Evolutionary conservation across 768 basidiomycete genomes (phyloP), one percentile per base, ranked within the genome.

Genomic region (Tylopilus intermedius): DNA sequence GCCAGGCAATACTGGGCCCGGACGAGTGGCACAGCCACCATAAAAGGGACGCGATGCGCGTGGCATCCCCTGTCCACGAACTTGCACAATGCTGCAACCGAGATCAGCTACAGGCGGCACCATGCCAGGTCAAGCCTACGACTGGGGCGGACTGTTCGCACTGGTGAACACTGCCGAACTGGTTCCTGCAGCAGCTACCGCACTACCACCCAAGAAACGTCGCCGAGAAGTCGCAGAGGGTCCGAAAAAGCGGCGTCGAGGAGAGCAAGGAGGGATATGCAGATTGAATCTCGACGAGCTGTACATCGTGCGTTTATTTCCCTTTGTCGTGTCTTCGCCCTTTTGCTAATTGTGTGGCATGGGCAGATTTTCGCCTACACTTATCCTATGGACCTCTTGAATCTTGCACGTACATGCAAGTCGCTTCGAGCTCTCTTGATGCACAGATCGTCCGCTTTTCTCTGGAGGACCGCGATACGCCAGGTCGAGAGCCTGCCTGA

Each of bases 371-470:
- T 72, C 48, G 59, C 59, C 18, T 69, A 73, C 48, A 61, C 78
- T 0, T 65, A 72, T 43, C 77, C 76, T 3, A 50, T 67, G 44
- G 60, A 62, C 45, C 56, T 62, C 15, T 18, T 62, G 41, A 67
- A 67, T 54, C 68, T 78, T 22, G 62, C 78, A 8, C 69, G 76
- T n/a, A 72, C 74, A 2, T 72, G 71, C 33, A 75, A 67, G 54
- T 51, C 62, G 24, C 61, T 79, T 42, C 70, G 77, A n/a, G 59
- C 50, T 13, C 56, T 76, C 6, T 67, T 79, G 14, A 70, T 74
- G 64, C 54, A 42, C 35, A 59, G 42, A 55, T 39, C 71, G 59
- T 51, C 68, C 58, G 47, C 49, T 58, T 53, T 66, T 54, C 45
- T 69, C 57, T 56, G 69, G 68, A 60, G 46, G 45, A 48, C 38